These are phyloP conservation scores for Paulownia fortunei DNA, from an alignment of 257 asterid genomes.

Conservation along the genomic window DNA sequence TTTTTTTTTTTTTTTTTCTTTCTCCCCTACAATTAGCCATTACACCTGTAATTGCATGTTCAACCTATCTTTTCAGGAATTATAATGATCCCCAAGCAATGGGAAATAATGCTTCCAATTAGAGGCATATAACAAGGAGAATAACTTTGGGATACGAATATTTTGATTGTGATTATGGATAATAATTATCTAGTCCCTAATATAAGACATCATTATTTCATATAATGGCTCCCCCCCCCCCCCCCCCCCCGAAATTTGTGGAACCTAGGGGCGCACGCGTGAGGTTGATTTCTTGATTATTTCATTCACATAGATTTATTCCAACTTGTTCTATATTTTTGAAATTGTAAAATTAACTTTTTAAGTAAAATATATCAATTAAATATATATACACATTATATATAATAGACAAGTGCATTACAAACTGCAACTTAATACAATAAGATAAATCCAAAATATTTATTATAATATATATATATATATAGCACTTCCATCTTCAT, in stretches of 20 bases:
- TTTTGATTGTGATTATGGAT: slow-evolving; percentile 40
- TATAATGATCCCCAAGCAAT: slow-evolving; percentile 24
- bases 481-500: no score
- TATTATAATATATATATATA: no score
- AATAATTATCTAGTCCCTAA: slow-evolving; percentile 33
- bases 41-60: slow-evolving; percentile 29
- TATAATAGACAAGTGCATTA: no score
- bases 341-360: no score
- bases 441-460: no score
- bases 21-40: neutral
- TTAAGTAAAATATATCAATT: no score
- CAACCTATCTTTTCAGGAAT: slow-evolving; percentile 18
- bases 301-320: neutral
- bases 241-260: slow-evolving; percentile 33
- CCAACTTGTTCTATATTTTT: no score
- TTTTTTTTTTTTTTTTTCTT: no score
- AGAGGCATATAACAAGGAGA: slow-evolving; percentile 38
- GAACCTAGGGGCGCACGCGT: slow-evolving; percentile 40
- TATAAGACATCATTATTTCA: slow-evolving; percentile 43
- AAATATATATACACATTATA: no score
- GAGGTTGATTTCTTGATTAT: slow-evolving; percentile 37
- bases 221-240: slow-evolving; percentile 34
- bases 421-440: no score
- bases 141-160: slow-evolving; percentile 36
- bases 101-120: slow-evolving; percentile 28